Evolutionary conservation across 1,139 yeast species (phyloP), one percentile per base, ranked within the genome.

Genomic region (Starmera stellimalicola): DNA sequence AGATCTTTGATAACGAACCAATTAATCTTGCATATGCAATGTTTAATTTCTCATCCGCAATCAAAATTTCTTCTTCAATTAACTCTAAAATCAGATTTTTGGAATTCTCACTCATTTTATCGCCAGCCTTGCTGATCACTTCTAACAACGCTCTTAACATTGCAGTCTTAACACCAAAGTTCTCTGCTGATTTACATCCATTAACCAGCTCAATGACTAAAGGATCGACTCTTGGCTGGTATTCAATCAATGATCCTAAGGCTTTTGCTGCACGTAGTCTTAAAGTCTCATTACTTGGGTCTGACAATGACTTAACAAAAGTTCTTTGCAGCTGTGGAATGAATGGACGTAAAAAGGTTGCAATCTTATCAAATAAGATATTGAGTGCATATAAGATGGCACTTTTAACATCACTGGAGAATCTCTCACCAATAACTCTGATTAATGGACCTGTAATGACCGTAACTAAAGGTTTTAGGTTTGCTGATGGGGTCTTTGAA

Each of bases 261-360:
- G 96, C 97, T 47, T 68, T 71, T 26, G 94, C 96, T n/a, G 97
- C 95, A 43, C 94, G 73, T 5, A 76, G 58, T 48, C 97, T 72
- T 50, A 91, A 66, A 7, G 71, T 62, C 38, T 80, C 94, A 50
- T 78, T 82, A 2, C 68, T 52, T 3, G 81, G 68, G 59, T 91
- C 98, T 32, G 85, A 71, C 43, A 93, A 67, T 1, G 95, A 83
- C 55, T 94, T 82, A 31, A 93, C 94, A 63, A 91, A 93, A 2
- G 98, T 93, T 57, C 99, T 74, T 62, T 93, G 98, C 47, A 93
- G 68, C 63, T 93, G 99, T 8, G 99, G 99, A 58, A 91, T 76
- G 57, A 93, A 93, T 10, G 99, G 98, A 53, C 93, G 75, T 58
- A 93, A 69, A 55, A 85, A 84, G 52, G 81, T 85, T 5, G 98